Percentiles rank a stretch among this genome's conserved stretches.
Conservation (phyloP, 2,329 filamentous ascomycete genomes). For the Fusarium sp. region DNA sequence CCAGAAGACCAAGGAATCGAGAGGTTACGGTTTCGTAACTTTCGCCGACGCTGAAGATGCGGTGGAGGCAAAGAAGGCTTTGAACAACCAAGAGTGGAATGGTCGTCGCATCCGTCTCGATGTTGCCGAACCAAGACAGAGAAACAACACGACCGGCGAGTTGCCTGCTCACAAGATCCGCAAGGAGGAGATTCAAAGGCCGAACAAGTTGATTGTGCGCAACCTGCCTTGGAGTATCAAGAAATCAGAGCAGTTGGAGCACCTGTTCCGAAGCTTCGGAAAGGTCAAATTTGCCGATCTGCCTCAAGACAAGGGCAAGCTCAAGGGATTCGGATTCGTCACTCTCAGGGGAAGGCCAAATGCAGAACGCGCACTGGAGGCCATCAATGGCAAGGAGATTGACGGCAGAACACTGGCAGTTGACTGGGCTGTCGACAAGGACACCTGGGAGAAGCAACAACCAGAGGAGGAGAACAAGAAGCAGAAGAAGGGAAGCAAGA, state of each 20-base stretch:
- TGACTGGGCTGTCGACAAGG: constrained; percentile 96
- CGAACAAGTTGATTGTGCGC: constrained; percentile 85
- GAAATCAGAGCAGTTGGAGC: constrained; percentile 80
- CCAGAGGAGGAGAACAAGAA: constrained; percentile 53
- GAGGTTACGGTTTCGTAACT: constrained; percentile 96
- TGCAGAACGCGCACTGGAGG: constrained; percentile 86
- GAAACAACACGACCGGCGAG: constrained; percentile 64
- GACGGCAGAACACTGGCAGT: constrained; percentile 91
- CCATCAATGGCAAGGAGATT: constrained; percentile 88
- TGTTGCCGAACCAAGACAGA: constrained; percentile 85
- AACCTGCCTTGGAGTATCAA: constrained; percentile 98
- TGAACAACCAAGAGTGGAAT: constrained; percentile 81
- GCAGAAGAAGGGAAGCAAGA: constrained; percentile 50
- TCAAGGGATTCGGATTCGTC: constrained; percentile 93
- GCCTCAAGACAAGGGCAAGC: constrained; percentile 79
- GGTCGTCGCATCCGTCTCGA: constrained; percentile 88
- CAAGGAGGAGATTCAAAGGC: constrained; percentile 69
- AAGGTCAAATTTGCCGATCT: constrained; percentile 90
- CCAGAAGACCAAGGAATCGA: constrained; percentile 84
- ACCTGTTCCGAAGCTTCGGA: constrained; percentile 86
- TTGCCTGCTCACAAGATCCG: constrained; percentile 62
- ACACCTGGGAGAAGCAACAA: constrained; percentile 79
- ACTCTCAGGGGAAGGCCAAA: constrained; percentile 89
- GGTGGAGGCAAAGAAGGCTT: constrained; percentile 79
- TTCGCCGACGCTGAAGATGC: constrained; percentile 96